A percentile compares a stretch with the other conserved stretches of the same genome.
These are phyloP conservation scores for Nothophoma quercina DNA, from an alignment of 2,329 filamentous ascomycete genomes.

Conservation along the genomic window DNA sequence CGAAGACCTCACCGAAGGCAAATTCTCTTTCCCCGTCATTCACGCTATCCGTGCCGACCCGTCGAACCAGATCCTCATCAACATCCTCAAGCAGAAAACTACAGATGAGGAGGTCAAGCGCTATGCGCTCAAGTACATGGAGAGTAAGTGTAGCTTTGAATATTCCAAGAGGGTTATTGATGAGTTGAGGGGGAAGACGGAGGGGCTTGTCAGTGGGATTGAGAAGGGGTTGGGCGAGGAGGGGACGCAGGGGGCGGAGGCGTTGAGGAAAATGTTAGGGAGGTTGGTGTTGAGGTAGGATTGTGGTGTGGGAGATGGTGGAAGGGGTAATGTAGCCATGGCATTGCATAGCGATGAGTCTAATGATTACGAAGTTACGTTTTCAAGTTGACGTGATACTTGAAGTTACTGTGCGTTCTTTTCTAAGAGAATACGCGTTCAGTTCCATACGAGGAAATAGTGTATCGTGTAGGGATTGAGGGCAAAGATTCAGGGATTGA, in stretches of 20 bases:
- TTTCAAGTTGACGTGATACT: too few relatives aligned
- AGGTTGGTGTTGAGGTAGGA: slow-evolving; percentile 45
- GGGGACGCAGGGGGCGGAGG: slow-evolving; percentile 49
- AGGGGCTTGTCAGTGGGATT: slow-evolving; percentile 53
- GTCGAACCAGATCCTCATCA: slow-evolving; percentile 79
- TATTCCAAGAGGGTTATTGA: slow-evolving; percentile 73
- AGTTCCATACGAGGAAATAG: too few relatives aligned
- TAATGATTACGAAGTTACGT: slow-evolving; percentile 14
- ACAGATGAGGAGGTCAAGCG: slow-evolving; percentile 85
- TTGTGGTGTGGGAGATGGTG: too few relatives aligned
- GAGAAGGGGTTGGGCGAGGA: slow-evolving; percentile 49
- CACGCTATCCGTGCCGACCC: slow-evolving; percentile 85
- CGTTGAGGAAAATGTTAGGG: slow-evolving; percentile 51
- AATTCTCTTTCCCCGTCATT: slow-evolving; percentile 96
- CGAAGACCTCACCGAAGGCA: slow-evolving; percentile 95
- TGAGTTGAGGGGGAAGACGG: slow-evolving; percentile 54
- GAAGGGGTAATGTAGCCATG: neutral
- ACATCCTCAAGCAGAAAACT: slow-evolving; percentile 91
- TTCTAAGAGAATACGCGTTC: too few relatives aligned
- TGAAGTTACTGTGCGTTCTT: too few relatives aligned
- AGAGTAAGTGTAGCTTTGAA: slow-evolving; percentile 85
- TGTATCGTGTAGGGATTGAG: too few relatives aligned
- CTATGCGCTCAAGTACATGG: slow-evolving; percentile 92
- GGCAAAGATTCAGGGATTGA: too few relatives aligned
- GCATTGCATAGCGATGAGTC: slow-evolving; percentile 3